Evolutionary conservation across 306 rosid species (phyloP).

Genomic region (Quercus glauca): DNA sequence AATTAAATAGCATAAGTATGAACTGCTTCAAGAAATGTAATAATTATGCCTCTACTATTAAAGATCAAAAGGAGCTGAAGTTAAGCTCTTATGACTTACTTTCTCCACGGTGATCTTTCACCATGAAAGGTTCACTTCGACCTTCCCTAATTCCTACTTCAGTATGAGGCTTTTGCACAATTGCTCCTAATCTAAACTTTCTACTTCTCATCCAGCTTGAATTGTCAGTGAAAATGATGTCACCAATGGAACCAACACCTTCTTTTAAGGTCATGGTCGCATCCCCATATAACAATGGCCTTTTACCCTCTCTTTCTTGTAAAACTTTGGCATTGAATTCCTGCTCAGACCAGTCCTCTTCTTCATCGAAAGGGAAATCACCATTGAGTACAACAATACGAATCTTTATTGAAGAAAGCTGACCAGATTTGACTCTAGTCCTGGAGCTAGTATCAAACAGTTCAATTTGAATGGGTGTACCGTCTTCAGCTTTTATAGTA

Average conservation of each 20-base stretch:
- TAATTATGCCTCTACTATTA: background rate
- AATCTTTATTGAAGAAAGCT: conserved; percentile 43
- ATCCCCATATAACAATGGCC: conserved; percentile 54
- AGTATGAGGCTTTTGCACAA: background rate
- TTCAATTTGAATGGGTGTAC: conserved; percentile 27
- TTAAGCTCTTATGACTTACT: conserved; percentile 35
- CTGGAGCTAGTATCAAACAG: conserved; percentile 42
- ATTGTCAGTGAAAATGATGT: conserved; percentile 47
- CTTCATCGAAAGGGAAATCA: conserved; percentile 38
- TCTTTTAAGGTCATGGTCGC: conserved; percentile 25
- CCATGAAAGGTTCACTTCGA: conserved; percentile 49
- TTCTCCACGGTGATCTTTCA: conserved; percentile 68
- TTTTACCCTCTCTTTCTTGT: conserved; percentile 45
- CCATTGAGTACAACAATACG: conserved; percentile 48
- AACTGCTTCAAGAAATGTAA: background rate
- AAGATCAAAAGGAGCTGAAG: background rate
- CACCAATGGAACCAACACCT: conserved; percentile 36
- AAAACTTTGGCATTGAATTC: conserved; percentile 43
- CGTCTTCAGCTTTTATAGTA: conserved; percentile 25
- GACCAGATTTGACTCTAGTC: conserved; percentile 33
- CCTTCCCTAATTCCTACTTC: conserved; percentile 48
- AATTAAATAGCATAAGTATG: background rate
- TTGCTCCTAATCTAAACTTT: conserved; percentile 60
- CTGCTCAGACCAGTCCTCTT: conserved; percentile 50
- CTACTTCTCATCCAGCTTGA: conserved; percentile 60